A percentile compares a stretch with the other conserved stretches of the same genome.
These are phyloP conservation scores for Emericellopsis atlantica DNA, from an alignment of 2,329 filamentous ascomycete species.

Conservation along the genomic window DNA sequence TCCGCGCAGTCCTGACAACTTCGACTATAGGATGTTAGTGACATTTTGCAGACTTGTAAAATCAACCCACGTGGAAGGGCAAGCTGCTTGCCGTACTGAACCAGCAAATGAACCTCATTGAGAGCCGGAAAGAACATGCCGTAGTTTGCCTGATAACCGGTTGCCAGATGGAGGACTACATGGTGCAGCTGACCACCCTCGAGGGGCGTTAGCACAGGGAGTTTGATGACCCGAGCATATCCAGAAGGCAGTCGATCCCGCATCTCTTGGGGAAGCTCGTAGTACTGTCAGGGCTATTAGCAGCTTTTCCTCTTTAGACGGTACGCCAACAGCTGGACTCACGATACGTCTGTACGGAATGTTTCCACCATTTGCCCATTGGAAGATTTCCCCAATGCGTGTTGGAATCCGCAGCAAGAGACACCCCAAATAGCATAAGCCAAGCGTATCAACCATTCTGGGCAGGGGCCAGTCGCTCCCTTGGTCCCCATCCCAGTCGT, in stretches of 20 bases:
- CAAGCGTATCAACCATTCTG: constrained; percentile 60
- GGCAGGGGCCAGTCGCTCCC: constrained; percentile 45
- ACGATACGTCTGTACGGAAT: constrained; percentile 62
- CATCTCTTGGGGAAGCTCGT: constrained; percentile 51
- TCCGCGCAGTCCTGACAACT: constrained; percentile 13
- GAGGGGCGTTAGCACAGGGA: constrained; percentile 25
- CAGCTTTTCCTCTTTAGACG: neutral
- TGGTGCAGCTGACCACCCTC: constrained; percentile 49
- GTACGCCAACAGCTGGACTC: constrained; percentile 13
- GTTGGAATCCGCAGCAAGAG: constrained; percentile 65
- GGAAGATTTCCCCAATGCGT: constrained; percentile 58
- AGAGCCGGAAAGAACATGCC: constrained; percentile 60
- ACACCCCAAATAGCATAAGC: constrained; percentile 67
- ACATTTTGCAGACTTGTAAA: neutral
- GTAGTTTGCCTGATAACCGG: constrained; percentile 55
- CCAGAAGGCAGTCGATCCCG: constrained; percentile 47
- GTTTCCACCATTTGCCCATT: constrained; percentile 54
- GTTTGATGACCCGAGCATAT: constrained; percentile 48
- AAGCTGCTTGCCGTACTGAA: constrained; percentile 58
- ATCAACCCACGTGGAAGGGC: constrained; percentile 30
- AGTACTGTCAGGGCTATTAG: constrained; percentile 24
- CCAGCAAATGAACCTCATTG: constrained; percentile 56
- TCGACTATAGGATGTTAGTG: constrained; percentile 36
- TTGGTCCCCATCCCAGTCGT: constrained; percentile 17
- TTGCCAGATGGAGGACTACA: constrained; percentile 46